phyloP scores from a whole-genome alignment of 2,329 filamentous ascomycete genomes.

The Phialocephala subalpina region DNA sequence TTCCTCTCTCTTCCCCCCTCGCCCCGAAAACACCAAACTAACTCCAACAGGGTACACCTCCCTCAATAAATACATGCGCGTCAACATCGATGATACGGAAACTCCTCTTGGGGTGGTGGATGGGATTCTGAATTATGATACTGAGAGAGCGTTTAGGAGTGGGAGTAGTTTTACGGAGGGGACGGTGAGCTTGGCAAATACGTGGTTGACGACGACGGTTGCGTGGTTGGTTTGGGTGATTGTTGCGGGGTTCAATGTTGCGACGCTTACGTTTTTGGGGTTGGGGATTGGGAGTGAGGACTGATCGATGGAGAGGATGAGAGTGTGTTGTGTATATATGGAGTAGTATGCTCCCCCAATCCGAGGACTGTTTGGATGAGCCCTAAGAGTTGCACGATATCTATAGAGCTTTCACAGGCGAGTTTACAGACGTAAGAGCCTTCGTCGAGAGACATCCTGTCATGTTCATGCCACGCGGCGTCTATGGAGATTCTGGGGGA shows the following conservation, averaged over 20 bases:
- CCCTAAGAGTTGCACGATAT: too few species aligned
- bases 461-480: too few species aligned
- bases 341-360: too few species aligned
- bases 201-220: conserved; percentile 65
- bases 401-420: too few species aligned
- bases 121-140: conserved; percentile 6
- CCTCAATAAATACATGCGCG: conserved; percentile 77
- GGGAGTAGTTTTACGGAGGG: conserved; percentile 25
- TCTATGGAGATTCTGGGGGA: too few species aligned
- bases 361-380: too few species aligned
- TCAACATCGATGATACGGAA: conserved; percentile 25
- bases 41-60: conserved; percentile 69
- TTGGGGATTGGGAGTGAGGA: conserved; percentile 22
- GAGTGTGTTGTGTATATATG: too few species aligned
- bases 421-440: too few species aligned
- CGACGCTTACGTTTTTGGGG: conserved; percentile 72
- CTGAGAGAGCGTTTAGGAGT: background rate
- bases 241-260: conserved; percentile 80
- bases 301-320: too few species aligned
- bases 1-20: too few species aligned
- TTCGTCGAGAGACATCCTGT: too few species aligned
- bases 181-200: conserved; percentile 67
- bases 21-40: too few species aligned
- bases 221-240: conserved; percentile 73
- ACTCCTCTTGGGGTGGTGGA: conserved; percentile 4